Evolutionary conservation across 2,329 filamentous ascomycete genomes (phyloP), one percentile per base, ranked within the genome.

Genomic region (Aureobasidium leucospermi): DNA sequence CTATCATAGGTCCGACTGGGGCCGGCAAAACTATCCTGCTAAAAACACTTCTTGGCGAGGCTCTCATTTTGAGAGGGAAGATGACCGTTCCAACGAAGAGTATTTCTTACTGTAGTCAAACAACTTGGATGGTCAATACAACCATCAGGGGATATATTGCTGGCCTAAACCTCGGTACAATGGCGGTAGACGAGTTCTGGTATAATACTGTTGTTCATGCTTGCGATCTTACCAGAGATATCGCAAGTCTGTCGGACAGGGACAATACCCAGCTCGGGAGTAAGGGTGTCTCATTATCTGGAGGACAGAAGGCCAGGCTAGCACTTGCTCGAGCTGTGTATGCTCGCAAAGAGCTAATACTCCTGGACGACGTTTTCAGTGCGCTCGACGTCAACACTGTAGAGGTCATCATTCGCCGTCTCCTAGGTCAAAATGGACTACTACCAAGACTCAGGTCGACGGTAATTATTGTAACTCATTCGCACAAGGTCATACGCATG

Each of bases 361-460:
- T 94, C 23, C 78, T 94, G 66, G 90, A 95, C 69, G 90, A 95
- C 67, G 89, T 93, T 42, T 91, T 95, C 70, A 68, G 76, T 56
- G 85, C 89, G 10, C 84, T 94, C 8, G 90, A 95, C 70, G 86
- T 70, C 16, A 38, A 41, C 6, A 52, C 48, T 16, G 48, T 39
- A 32, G 23, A 28, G 11, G 34, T 9, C 19, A 52, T 52, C 34
- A 52, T 38, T 13, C 16, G 11, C 23, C 48, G 48, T 31, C 48
- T 52, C n/a, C 15, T 52, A n/a, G 23, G 36, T 7, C 16, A 16
- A 3, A 29, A 9, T 7, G 34, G 48, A 13, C 8, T 52, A 16
- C 23, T 52, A 2, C 34, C 32, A 6, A 28, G 15, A 16, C 11
- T 52, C 6, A 11, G 16, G 8, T 38, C 19, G 6, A 52, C 48